Conservation (phyloP, 2,329 filamentous ascomycete species). For the Sphaerulina vaccinii region DNA sequence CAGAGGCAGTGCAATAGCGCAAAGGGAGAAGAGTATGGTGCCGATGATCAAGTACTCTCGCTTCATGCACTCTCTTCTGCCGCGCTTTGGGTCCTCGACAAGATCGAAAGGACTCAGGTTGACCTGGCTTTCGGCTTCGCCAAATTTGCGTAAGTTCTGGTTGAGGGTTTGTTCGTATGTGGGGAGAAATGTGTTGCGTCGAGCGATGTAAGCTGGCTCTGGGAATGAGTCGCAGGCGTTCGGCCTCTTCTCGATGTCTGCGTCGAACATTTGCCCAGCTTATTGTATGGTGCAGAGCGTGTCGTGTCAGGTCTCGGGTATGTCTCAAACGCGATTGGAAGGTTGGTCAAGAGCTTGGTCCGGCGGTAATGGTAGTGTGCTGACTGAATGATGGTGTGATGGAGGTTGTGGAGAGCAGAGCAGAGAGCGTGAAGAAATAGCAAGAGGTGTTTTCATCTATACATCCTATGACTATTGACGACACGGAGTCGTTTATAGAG, state of each 20-base stretch:
- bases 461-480: not conserved
- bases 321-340: too few relatives aligned
- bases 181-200: constrained; percentile 8
- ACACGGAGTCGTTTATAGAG: not conserved
- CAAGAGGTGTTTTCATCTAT: not conserved
- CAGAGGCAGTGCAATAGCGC: constrained; percentile 9
- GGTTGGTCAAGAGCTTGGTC: too few relatives aligned
- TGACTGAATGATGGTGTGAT: not conserved
- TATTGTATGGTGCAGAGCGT: too few relatives aligned
- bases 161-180: constrained; percentile 17
- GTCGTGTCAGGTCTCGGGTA: not conserved
- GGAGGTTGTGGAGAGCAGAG: not conserved
- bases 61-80: constrained; percentile 15
- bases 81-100: constrained; percentile 11
- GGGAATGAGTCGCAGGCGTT: constrained; percentile 1
- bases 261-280: constrained; percentile 6
- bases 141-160: constrained; percentile 14
- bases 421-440: not conserved
- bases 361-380: not conserved
- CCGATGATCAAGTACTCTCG: constrained; percentile 13
- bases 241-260: constrained; percentile 12
- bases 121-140: constrained; percentile 6
- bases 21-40: constrained; percentile 7
- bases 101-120: constrained; percentile 13
- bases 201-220: constrained; percentile 3